Base-by-base conservation (phyloP, 1,284 basidiomycete genomes). In the Tilletia indica region DNA sequence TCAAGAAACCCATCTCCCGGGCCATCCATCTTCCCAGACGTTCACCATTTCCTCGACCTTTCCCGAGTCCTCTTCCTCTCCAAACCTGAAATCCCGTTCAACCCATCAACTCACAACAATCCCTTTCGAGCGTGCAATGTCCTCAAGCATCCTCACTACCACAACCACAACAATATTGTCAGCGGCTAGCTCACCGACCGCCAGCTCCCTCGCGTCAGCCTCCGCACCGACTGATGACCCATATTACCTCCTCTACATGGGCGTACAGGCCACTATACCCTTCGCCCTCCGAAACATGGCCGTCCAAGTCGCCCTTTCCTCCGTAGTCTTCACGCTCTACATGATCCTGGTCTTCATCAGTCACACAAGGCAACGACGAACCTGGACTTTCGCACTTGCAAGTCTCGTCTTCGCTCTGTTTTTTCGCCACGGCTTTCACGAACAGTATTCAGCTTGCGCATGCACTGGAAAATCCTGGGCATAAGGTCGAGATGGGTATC, bases 401-500 rank as follows among this genome's bases (percentile, higher is more conserved):
- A 63, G 19, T 36, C 19, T 63, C n/a, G 58, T 63, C 58, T 63
- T 36, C 8, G 58, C 25, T 31, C 58, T 63, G 1, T 63, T 63
- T 63, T 14, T 63, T 63, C 58, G 58, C 25, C 16, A 63, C 58
- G 19, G 36, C 36, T 6, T 63, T 63, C 58, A 63, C 58, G 6
- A 63, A 63, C 4, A 63, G 58, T 34, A 31, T 63, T 8, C 58
- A 63, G 25, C 58, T 63, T 8, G 58, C 58, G 25, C 58, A 63
- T 36, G 58, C 58, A 14, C 58, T 63, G 8, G 6, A 63, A 4
- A 25, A 36, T 31, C 58, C 58, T 21, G 58, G n/a, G 6, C 12
- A 25, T 9, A 63, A 63, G 58, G 58, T 63, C 25, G 58, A 63
- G n/a, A 63, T 63, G 58, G 58, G 58, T 2, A 63, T 63, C 58